Percentiles rank a stretch among this genome's conserved stretches.
These are phyloP conservation scores for Mycena crocata DNA, from an alignment of 768 basidiomycete species.

Conservation along the genomic window DNA sequence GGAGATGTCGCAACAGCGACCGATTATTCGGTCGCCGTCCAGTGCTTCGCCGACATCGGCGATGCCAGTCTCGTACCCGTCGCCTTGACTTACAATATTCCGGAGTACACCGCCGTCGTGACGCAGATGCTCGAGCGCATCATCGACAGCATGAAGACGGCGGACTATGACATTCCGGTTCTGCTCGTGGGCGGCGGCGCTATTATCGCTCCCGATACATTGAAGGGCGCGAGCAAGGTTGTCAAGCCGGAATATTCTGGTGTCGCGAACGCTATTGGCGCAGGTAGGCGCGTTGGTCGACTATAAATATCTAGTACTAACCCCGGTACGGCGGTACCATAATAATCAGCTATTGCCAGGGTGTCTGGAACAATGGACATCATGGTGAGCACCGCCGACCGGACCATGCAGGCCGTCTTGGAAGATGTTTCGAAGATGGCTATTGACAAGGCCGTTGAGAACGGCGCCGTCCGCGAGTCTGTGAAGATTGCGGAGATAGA, in stretches of 20 bases:
- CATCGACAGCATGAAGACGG: slow-evolving; percentile 70
- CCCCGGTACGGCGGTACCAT: no score
- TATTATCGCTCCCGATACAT: slow-evolving; percentile 59
- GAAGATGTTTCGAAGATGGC: slow-evolving; percentile 49
- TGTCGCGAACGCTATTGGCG: slow-evolving; percentile 68
- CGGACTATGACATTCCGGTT: slow-evolving; percentile 60
- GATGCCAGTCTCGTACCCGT: slow-evolving; percentile 6
- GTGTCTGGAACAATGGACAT: slow-evolving; percentile 55
- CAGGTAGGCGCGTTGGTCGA: background rate
- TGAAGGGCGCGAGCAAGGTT: slow-evolving; percentile 62
- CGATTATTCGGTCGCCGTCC: slow-evolving; percentile 60
- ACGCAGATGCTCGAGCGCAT: slow-evolving; percentile 60
- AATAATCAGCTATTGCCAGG: slow-evolving; percentile 40
- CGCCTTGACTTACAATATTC: slow-evolving; percentile 5
- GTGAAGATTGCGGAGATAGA: slow-evolving; percentile 63
- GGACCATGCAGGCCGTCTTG: slow-evolving; percentile 43
- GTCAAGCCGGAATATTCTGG: slow-evolving; percentile 61
- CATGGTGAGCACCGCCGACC: slow-evolving; percentile 46
- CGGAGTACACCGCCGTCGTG: slow-evolving; percentile 53
- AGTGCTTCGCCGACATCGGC: slow-evolving; percentile 26
- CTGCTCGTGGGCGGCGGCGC: slow-evolving; percentile 71
- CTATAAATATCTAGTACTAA: background rate
- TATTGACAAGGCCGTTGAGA: slow-evolving; percentile 53
- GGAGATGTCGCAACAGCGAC: slow-evolving; percentile 64
- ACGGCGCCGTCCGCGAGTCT: slow-evolving; percentile 53